Base-by-base conservation (phyloP, 2,329 filamentous ascomycete genomes). In the Colletotrichum tabaci region DNA sequence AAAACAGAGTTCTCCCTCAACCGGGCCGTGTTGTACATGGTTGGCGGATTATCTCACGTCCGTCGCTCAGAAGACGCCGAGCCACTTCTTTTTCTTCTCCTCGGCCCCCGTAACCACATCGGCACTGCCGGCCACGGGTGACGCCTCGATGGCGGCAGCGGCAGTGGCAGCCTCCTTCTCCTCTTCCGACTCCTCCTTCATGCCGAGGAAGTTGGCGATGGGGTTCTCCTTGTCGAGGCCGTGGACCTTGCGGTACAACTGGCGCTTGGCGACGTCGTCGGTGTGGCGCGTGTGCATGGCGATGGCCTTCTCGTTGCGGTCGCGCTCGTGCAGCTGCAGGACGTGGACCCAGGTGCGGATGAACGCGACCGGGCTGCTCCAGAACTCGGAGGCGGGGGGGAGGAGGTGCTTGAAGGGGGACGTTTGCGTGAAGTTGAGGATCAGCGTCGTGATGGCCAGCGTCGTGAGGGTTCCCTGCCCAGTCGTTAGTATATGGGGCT, bases 261-360 rank as follows among this genome's bases (percentile, higher is more conserved):
- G 89, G 77, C 96, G 89, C 89, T 98, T 98, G 81, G 92, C 89
- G 38, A 96, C 92, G 83, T 99, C 96, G 75, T 98, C 94, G 67
- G 94, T 87, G 75, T 91, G 91, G 78, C 88, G 88, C 77, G 90
- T 89, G 66, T 95, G 89, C 83, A 91, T 90, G 82, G 95, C 93
- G 63, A 88, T 86, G 38, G 93, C 92, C 78, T 91, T 84, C 74
- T 88, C 85, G 40, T 91, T 92, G 74, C 89, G 89, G 80, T 95
- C 92, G 76, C 91, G 88, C 75, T 93, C 89, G 79, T 97, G 93
- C 84, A 97, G 87, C 72, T 89, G 87, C 78, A 96, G 89, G 67
- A 98, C 93, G 70, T 94, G 88, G 73, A 92, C 78, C 78, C 91
- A 91, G 69, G 91, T 89, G 30, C 85, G 82, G 46, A 92, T 78